Percentiles rank a stretch among this genome's conserved stretches.
Evolutionary conservation across 148 eudicot genomes (phyloP).

Genomic region (Suaeda aralocaspica): DNA sequence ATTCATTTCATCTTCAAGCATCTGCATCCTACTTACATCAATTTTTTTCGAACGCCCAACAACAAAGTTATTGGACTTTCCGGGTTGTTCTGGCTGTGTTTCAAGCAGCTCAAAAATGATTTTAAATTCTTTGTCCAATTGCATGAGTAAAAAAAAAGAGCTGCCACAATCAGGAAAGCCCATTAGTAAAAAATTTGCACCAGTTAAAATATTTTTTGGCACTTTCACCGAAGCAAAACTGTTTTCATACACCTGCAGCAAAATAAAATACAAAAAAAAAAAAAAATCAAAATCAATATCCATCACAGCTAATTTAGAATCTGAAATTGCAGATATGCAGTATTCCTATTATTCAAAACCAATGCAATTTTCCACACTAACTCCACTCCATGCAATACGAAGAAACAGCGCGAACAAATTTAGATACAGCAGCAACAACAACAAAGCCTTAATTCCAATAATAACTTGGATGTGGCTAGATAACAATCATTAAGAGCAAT

Average conservation of each 20-base stretch:
- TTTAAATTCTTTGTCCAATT: constrained; percentile 75
- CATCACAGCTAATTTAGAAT: neutral
- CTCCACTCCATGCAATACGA: neutral
- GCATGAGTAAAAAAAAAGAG: constrained; percentile 78
- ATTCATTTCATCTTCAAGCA: constrained; percentile 81
- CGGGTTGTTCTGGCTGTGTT: constrained; percentile 52
- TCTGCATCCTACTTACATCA: constrained; percentile 66
- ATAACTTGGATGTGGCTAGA: no score
- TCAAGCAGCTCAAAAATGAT: constrained; percentile 72
- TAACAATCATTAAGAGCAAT: no score
- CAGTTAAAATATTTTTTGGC: constrained; percentile 60
- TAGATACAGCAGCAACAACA: no score
- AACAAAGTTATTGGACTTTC: constrained; percentile 45
- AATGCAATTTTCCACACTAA: neutral
- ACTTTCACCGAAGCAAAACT: constrained; percentile 59
- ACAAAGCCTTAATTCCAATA: no score
- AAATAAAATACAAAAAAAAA: neutral
- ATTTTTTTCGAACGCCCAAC: constrained; percentile 53
- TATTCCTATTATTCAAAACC: neutral
- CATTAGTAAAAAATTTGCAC: constrained; percentile 59
- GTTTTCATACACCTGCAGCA: constrained; percentile 78
- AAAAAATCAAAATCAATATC: neutral
- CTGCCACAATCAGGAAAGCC: constrained; percentile 88
- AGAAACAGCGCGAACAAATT: neutral
- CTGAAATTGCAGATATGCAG: neutral